Conservation (phyloP, 139 green algal species). For the Chlorokybus atmophyticus region DNA sequence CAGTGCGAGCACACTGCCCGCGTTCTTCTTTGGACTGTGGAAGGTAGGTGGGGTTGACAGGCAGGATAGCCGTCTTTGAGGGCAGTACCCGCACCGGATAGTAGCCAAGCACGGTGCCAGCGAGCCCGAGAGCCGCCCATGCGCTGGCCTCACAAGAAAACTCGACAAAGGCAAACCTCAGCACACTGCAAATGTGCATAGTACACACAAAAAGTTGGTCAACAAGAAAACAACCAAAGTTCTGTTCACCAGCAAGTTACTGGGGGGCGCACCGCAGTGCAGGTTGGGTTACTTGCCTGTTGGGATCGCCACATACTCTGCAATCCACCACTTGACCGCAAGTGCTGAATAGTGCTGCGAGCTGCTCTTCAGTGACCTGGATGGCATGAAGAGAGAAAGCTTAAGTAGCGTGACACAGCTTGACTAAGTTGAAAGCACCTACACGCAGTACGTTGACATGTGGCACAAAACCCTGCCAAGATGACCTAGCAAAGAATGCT, state of each 20-base stretch:
- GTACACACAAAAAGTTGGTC: too few relatives aligned
- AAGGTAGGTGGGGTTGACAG: slow-evolving; percentile 77
- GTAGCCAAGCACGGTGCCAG: slow-evolving; percentile 48
- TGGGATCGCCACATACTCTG: slow-evolving; percentile 83
- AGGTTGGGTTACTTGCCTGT: too few relatives aligned
- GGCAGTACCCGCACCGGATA: slow-evolving; percentile 67
- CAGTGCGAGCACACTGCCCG: slow-evolving; percentile 58
- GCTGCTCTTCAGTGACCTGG: slow-evolving; percentile 37
- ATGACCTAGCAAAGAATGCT: too few relatives aligned
- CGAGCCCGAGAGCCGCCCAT: slow-evolving; percentile 35
- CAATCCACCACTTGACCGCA: slow-evolving; percentile 64
- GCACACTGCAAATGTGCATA: too few relatives aligned
- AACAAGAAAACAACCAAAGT: too few relatives aligned
- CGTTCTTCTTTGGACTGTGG: slow-evolving; percentile 42
- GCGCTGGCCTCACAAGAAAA: slow-evolving; percentile 48
- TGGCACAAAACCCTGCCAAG: too few relatives aligned
- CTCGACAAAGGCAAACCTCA: slow-evolving; percentile 93
- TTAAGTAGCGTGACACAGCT: too few relatives aligned
- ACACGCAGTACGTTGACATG: too few relatives aligned
- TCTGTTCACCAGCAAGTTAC: too few relatives aligned
- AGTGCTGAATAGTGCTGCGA: slow-evolving; percentile 23
- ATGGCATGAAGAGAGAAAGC: too few relatives aligned
- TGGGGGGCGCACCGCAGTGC: too few relatives aligned
- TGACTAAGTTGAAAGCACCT: too few relatives aligned
- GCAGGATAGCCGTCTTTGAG: slow-evolving; percentile 85